Conservation (phyloP, 441 rosid species). For the Gossypium gossypioides region DNA sequence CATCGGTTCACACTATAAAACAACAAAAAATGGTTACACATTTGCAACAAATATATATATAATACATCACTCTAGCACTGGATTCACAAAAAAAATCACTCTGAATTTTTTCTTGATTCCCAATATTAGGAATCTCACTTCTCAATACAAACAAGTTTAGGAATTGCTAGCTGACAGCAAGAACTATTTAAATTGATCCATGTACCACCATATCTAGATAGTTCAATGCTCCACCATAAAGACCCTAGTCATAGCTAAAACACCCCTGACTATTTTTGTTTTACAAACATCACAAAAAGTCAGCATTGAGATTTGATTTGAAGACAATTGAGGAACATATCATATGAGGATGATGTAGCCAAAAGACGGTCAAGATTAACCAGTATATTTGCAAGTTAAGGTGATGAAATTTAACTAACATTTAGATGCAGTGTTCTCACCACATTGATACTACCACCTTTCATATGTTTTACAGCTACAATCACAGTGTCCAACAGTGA, state of each 20-base stretch:
- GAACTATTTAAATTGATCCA: neutral
- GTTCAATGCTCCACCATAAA: neutral
- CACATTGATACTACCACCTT: neutral
- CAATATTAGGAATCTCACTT: neutral
- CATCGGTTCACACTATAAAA: constrained; percentile 78
- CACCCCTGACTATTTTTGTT: neutral
- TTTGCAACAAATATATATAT: no score
- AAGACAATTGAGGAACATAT: neutral
- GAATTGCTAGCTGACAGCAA: neutral
- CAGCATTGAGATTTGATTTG: neutral
- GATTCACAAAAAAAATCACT: neutral
- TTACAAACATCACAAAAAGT: neutral
- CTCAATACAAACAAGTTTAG: neutral
- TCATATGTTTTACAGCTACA: neutral
- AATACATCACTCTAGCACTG: neutral
- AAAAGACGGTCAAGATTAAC: neutral
- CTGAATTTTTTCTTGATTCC: neutral
- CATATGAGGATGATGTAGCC: neutral
- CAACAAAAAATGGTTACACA: constrained; percentile 4
- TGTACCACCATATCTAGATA: neutral
- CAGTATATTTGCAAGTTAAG: neutral
- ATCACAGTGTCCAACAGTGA: neutral
- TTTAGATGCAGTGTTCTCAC: neutral
- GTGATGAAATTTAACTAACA: neutral
- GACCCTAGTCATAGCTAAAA: neutral